Conservation (phyloP, 139 green algal species). For the Choricystis sp. region DNA sequence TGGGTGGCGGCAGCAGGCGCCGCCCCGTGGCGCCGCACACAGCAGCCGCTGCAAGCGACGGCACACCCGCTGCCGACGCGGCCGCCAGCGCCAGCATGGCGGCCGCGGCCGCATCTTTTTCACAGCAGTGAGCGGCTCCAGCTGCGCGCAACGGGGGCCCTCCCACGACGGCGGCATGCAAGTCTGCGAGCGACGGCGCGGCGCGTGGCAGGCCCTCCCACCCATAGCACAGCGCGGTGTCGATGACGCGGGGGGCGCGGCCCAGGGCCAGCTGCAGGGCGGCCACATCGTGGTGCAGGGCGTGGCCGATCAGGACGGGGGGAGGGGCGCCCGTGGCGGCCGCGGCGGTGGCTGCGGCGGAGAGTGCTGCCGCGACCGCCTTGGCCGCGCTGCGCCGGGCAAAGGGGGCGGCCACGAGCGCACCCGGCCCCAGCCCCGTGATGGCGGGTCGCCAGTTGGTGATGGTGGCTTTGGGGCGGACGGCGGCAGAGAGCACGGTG, state of each 20-base stretch:
- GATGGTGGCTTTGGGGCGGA: slow-evolving; percentile 18
- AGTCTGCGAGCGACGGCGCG: background rate
- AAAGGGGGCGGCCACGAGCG: background rate
- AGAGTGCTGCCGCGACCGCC: slow-evolving; percentile 13
- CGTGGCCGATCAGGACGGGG: slow-evolving; percentile 37
- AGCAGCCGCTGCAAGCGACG: background rate
- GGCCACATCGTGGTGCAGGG: slow-evolving; percentile 35
- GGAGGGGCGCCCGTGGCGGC: background rate
- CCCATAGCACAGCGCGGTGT: slow-evolving; percentile 31
- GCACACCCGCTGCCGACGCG: background rate
- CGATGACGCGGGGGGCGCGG: slow-evolving; percentile 27
- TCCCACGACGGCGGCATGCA: background rate
- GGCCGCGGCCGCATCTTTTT: background rate
- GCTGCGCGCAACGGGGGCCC: background rate
- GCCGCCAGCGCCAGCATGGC: slow-evolving; percentile 16
- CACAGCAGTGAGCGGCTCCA: background rate
- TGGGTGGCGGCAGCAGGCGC: background rate
- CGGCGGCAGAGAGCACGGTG: slow-evolving; percentile 8
- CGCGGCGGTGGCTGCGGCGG: background rate
- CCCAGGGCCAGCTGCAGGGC: slow-evolving; percentile 27
- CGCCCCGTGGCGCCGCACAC: background rate
- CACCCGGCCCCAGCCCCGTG: slow-evolving; percentile 17
- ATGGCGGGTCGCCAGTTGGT: slow-evolving; percentile 23
- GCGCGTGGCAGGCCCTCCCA: slow-evolving; percentile 16
- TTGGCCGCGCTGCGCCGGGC: slow-evolving; percentile 7